A percentile compares a stretch with the other conserved stretches of the same genome.
phyloP scores from a whole-genome alignment of 2,329 filamentous ascomycete genomes.

The Metarhizium anisopliae region DNA sequence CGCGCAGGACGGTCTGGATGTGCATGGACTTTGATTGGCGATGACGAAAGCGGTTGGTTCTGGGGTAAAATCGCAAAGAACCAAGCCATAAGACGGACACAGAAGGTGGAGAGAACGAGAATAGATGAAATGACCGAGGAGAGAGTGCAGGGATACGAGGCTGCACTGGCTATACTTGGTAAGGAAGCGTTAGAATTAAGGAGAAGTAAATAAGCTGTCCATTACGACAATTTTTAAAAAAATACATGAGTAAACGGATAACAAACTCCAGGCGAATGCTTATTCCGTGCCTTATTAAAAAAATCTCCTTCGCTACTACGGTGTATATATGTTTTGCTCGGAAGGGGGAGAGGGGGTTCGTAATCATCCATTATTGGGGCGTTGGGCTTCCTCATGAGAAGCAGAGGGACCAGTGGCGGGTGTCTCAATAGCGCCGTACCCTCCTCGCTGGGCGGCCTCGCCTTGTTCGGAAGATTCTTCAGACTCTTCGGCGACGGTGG shows the following conservation, averaged over 20 bases:
- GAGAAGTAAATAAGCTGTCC: constrained; percentile 12
- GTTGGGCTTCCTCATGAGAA: neutral
- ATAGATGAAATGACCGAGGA: constrained; percentile 39
- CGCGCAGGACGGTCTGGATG: constrained; percentile 66
- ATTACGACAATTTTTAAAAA: neutral
- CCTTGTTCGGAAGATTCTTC: constrained; percentile 14
- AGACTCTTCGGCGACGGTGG: constrained; percentile 17
- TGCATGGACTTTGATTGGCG: constrained; percentile 80
- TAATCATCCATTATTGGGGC: neutral
- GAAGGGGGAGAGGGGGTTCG: neutral
- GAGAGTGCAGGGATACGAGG: constrained; percentile 38
- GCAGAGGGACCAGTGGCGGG: neutral
- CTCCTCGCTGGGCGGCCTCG: constrained; percentile 3
- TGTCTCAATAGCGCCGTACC: constrained; percentile 11
- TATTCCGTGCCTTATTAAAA: neutral
- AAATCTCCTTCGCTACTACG: neutral
- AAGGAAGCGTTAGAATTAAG: constrained; percentile 41
- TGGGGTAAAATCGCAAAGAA: constrained; percentile 69
- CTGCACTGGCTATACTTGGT: constrained; percentile 52
- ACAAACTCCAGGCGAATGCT: neutral
- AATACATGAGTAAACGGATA: neutral
- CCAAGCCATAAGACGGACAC: constrained; percentile 34
- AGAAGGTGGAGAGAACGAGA: constrained; percentile 38
- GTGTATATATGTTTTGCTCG: neutral
- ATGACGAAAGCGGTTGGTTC: constrained; percentile 85